Percentiles rank a stretch among this genome's conserved stretches.
Evolutionary conservation across 1,139 yeast species (phyloP).

Genomic region (Blastobotrys petasosporus): DNA sequence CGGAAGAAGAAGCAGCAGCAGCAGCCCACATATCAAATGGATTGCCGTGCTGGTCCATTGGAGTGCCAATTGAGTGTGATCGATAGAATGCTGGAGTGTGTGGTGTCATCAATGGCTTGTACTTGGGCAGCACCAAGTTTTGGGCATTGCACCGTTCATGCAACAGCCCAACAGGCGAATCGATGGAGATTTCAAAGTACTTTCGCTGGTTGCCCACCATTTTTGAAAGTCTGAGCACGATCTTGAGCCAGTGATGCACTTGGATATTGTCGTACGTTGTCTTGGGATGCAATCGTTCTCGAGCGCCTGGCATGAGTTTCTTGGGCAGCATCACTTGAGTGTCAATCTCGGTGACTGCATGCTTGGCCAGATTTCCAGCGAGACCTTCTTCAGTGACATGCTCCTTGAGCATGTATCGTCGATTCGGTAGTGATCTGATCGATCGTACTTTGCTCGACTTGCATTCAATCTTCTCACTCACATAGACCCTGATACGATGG

Average conservation of each 20-base stretch:
- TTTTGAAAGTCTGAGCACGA: conserved; percentile 70
- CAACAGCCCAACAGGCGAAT: conserved; percentile 78
- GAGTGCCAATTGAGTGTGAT: no score
- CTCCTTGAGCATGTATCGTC: conserved; percentile 72
- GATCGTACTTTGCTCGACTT: conserved; percentile 81
- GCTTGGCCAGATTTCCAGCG: conserved; percentile 36
- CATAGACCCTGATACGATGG: conserved; percentile 76
- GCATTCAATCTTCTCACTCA: conserved; percentile 88
- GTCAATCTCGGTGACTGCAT: conserved; percentile 33
- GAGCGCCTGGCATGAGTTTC: conserved; percentile 35
- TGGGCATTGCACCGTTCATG: conserved; percentile 40
- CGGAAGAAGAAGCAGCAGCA: no score
- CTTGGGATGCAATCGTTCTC: conserved; percentile 59
- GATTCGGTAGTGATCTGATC: conserved; percentile 63
- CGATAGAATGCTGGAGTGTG: no score
- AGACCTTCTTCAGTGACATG: conserved; percentile 59
- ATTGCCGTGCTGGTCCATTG: no score
- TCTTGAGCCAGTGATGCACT: conserved; percentile 90
- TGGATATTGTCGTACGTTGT: conserved; percentile 72
- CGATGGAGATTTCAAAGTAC: conserved; percentile 87
- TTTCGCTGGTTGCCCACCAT: conserved; percentile 55
- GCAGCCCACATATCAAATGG: no score
- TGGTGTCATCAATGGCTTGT: conserved; percentile 15
- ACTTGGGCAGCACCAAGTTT: conserved; percentile 38
- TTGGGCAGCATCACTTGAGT: conserved; percentile 72